Evolutionary conservation across 1,139 yeast species (phyloP).

Genomic region (Scheffersomyces titani): DNA sequence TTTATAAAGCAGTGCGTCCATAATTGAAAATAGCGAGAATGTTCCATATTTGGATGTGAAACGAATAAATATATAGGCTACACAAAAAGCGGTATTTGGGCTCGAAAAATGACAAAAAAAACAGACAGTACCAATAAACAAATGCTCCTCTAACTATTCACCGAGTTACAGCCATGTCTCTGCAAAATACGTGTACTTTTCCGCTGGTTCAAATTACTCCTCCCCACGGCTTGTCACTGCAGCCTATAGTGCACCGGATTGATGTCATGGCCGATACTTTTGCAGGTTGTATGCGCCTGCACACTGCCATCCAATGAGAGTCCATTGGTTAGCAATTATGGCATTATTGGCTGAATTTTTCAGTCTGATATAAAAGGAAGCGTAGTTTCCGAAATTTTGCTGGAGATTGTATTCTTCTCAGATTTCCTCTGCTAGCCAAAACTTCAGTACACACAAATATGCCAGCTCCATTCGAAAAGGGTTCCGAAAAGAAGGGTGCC

Average conservation of each 20-base stretch:
- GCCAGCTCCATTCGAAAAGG: conserved; percentile 71
- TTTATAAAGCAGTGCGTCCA: not conserved
- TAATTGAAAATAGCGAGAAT: not conserved
- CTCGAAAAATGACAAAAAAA: too few relatives aligned
- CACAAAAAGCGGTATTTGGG: not conserved
- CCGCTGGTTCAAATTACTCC: not conserved
- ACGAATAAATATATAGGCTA: not conserved
- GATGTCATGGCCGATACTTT: not conserved
- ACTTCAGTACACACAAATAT: conserved; percentile 21
- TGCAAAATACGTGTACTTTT: not conserved
- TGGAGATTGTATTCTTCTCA: not conserved
- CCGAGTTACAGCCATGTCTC: too few relatives aligned
- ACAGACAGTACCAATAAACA: too few relatives aligned
- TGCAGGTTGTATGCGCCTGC: not conserved
- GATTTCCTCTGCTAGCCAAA: not conserved
- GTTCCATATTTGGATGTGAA: not conserved
- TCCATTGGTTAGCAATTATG: conserved; percentile 9
- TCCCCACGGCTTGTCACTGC: not conserved
- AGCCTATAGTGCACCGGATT: not conserved
- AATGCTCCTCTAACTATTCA: too few relatives aligned
- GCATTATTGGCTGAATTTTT: conserved; percentile 5
- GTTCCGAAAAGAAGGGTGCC: conserved; percentile 97
- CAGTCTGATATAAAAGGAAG: conserved; percentile 10
- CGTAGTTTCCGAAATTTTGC: not conserved
- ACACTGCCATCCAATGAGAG: conserved; percentile 8